Conservation (phyloP, 2,329 filamentous ascomycete species). For the Aspergillus aculeatinus region DNA sequence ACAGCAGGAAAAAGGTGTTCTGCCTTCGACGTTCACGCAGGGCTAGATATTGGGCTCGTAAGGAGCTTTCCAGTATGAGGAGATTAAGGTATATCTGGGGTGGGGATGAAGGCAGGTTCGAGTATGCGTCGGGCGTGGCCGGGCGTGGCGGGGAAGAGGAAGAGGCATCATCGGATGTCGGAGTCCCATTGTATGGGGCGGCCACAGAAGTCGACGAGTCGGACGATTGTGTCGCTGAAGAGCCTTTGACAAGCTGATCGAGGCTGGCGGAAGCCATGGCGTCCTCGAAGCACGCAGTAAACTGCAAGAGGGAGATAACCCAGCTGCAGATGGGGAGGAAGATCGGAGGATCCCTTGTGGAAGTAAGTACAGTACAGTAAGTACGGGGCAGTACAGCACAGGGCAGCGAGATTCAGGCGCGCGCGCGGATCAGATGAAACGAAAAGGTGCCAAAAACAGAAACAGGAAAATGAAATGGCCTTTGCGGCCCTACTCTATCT, state of each 20-base stretch:
- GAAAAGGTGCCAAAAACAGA: constrained; percentile 4
- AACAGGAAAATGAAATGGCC: constrained; percentile 24
- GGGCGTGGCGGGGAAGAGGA: constrained; percentile 47
- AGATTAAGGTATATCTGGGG: constrained; percentile 98
- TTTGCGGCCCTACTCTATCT: constrained; percentile 28
- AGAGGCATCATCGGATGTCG: constrained; percentile 24
- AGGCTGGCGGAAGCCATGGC: constrained; percentile 64
- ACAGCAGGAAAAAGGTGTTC: constrained; percentile 85
- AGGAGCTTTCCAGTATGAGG: constrained; percentile 89
- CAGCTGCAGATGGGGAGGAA: background rate
- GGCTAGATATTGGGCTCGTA: constrained; percentile 89
- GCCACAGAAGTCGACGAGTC: constrained; percentile 24
- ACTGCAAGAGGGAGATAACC: constrained; percentile 4
- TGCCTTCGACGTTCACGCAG: constrained; percentile 83
- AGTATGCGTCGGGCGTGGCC: constrained; percentile 66
- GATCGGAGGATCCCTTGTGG: background rate
- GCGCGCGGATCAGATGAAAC: background rate
- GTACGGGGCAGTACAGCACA: background rate
- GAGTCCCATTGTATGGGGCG: constrained; percentile 15
- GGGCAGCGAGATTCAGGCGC: background rate
- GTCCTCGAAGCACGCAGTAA: constrained; percentile 7
- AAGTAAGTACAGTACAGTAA: background rate
- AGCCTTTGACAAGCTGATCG: constrained; percentile 91
- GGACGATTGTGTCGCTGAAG: constrained; percentile 45
- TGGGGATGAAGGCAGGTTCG: constrained; percentile 80